A percentile compares a stretch with the other conserved stretches of the same genome.
Evolutionary conservation across 352 stramenopile species (phyloP).

Genomic region (Globisporangium okanoganense): DNA sequence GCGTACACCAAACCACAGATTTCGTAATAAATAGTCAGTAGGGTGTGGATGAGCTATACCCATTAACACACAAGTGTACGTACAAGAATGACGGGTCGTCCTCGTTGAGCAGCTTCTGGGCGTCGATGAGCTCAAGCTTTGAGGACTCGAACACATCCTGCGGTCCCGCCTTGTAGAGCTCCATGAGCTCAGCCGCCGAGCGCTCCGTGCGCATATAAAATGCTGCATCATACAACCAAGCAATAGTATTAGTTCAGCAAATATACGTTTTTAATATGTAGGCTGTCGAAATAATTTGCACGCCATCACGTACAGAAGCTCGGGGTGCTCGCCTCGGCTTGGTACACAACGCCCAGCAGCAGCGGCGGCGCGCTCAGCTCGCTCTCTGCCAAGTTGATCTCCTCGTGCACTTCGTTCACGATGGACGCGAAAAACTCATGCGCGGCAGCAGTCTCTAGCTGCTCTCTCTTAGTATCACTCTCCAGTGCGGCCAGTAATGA

Average conservation of each 20-base stretch:
- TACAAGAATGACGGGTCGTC: slow-evolving; percentile 25
- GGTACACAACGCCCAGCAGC: slow-evolving; percentile 69
- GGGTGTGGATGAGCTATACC: neutral
- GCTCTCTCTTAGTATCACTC: slow-evolving; percentile 1
- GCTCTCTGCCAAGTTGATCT: slow-evolving; percentile 57
- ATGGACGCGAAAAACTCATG: slow-evolving; percentile 72
- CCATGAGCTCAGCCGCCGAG: slow-evolving; percentile 29
- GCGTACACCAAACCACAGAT: no score
- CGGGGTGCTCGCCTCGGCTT: slow-evolving; percentile 64
- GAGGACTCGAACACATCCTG: slow-evolving; percentile 59
- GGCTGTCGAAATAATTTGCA: neutral
- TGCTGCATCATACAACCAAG: slow-evolving; percentile 22
- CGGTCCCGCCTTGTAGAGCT: slow-evolving; percentile 40
- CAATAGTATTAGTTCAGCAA: neutral
- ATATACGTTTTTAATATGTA: neutral
- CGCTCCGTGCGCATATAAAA: slow-evolving; percentile 51
- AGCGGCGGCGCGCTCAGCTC: slow-evolving; percentile 38
- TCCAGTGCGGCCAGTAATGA: slow-evolving; percentile 21
- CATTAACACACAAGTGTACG: slow-evolving; percentile 2
- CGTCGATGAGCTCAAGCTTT: slow-evolving; percentile 41
- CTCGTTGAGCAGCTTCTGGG: slow-evolving; percentile 24
- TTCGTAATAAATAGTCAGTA: neutral
- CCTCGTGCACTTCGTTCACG: slow-evolving; percentile 67
- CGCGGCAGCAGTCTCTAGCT: slow-evolving; percentile 27
- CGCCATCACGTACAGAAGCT: slow-evolving; percentile 56